Conservation (phyloP, 2,329 filamentous ascomycete species). For the Cryoendolithus antarcticus region DNA sequence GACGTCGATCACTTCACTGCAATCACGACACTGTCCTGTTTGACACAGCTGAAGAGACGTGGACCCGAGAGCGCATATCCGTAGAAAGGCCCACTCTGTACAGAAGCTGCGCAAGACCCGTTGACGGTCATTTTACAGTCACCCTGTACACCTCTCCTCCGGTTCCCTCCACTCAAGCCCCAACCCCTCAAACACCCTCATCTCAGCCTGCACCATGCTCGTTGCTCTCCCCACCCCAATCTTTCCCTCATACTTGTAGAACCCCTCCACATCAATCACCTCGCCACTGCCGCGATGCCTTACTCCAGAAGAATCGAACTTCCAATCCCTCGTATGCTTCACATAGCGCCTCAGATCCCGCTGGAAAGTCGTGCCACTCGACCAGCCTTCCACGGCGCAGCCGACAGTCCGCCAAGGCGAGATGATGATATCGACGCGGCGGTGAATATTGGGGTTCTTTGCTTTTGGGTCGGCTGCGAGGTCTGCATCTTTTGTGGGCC, state of each 20-base stretch:
- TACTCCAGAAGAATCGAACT: constrained; percentile 86
- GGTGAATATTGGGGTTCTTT: constrained; percentile 62
- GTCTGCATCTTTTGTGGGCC: constrained; percentile 27
- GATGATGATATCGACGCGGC: constrained; percentile 85
- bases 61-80: too few species aligned
- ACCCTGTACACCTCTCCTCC: constrained; percentile 31
- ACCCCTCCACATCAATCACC: constrained; percentile 62
- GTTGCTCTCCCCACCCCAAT: constrained; percentile 27
- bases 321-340: constrained; percentile 58
- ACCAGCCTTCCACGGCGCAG: constrained; percentile 82
- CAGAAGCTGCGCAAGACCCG: too few species aligned
- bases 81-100: too few species aligned
- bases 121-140: too few species aligned
- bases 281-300: constrained; percentile 55
- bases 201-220: constrained; percentile 61
- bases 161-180: constrained; percentile 42
- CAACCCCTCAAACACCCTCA: constrained; percentile 64
- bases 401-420: constrained; percentile 80
- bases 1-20: too few species aligned
- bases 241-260: constrained; percentile 59
- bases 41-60: too few species aligned
- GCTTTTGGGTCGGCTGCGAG: constrained; percentile 23
- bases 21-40: too few species aligned
- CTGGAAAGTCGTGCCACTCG: constrained; percentile 78
- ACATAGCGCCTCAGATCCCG: constrained; percentile 72